Base-by-base conservation (phyloP, 1,284 basidiomycete genomes). In the Cystobasidiaceae sp. region DNA sequence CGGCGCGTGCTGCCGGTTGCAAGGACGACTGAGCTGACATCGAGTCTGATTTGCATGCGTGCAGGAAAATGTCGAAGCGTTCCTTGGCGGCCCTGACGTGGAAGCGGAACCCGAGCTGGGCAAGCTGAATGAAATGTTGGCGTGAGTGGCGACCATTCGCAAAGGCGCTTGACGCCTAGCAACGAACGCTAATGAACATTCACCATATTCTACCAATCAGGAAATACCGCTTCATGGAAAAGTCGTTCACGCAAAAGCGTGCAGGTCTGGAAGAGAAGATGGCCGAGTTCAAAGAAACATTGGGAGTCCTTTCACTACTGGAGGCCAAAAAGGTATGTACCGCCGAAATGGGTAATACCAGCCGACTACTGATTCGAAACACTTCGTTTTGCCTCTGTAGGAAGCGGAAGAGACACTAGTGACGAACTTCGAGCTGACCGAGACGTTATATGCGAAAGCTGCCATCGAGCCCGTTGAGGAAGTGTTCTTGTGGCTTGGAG, bases 161-260 rank as follows among this genome's bases (percentile, higher is more conserved):
- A 15, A 17, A 52, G 21, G 1, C 15, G 17, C 17, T 13, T 23
- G 30, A 15, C 2, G 27, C 50, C 4, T 37, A 37, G 17, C 50
- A 13, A 2, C 6, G 1, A 23, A 33, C 15, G 32, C 50, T 7
- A 45, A 28, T 15, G 2, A 6, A 41, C 21, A n/a, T 19, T 32
- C 21, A 94, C 69, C 67, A 81, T 56, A 27, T 15, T 13, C 27
- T 25, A 6, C n/a, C n/a, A n/a, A n/a, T n/a, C 79, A 97, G 93
- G 69, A 97, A 98, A 81, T 98, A 98, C 81, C 88, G 90, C 67
- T 96, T 94, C 79, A 97, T 98, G 94, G 94, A 97, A 74, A 80
- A 85, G 34, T 93, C 87, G 74, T 81, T 94, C 50, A 81, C 86
- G 13, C 88, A 92, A 75, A 83, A 93, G 49, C 82, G 88, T 56